These are phyloP conservation scores for Misopates orontium DNA, from an alignment of 257 asterid species.

Conservation along the genomic window DNA sequence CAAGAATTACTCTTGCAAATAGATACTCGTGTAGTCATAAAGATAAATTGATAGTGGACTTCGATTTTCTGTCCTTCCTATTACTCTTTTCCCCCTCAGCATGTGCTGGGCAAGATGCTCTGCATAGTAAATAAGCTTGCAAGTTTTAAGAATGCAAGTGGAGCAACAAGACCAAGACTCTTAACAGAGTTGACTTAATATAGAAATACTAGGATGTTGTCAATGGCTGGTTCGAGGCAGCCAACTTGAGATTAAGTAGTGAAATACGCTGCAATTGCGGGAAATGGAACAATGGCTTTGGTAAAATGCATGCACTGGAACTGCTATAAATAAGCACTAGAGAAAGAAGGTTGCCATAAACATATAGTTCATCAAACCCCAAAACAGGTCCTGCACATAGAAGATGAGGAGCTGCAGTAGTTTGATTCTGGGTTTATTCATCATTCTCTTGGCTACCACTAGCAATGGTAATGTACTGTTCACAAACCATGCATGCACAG, in stretches of 20 bases:
- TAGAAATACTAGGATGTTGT: background rate
- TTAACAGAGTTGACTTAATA: constrained; percentile 1
- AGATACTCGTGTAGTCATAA: too few relatives aligned
- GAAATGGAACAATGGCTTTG: background rate
- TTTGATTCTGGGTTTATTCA: constrained; percentile 18
- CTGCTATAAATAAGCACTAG: constrained; percentile 4
- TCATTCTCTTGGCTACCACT: constrained; percentile 19
- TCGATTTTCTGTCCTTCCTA: too few relatives aligned
- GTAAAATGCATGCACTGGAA: background rate
- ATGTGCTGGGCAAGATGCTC: too few relatives aligned
- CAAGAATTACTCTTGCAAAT: too few relatives aligned
- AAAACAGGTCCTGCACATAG: background rate
- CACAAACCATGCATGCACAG: too few relatives aligned
- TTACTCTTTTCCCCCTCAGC: too few relatives aligned
- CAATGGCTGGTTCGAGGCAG: constrained; percentile 10
- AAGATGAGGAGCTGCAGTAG: constrained; percentile 22
- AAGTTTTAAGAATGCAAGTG: too few relatives aligned
- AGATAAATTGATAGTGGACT: too few relatives aligned
- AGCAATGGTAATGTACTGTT: background rate
- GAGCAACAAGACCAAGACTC: too few relatives aligned
- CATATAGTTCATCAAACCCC: too few relatives aligned
- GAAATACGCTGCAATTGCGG: constrained; percentile 1
- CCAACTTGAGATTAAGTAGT: constrained; percentile 12
- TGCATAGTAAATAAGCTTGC: too few relatives aligned
- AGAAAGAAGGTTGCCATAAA: background rate